Percentiles rank a stretch among this genome's conserved stretches.
Evolutionary conservation across 2,329 filamentous ascomycete genomes (phyloP).

Genomic region (Penicillium carneum): DNA sequence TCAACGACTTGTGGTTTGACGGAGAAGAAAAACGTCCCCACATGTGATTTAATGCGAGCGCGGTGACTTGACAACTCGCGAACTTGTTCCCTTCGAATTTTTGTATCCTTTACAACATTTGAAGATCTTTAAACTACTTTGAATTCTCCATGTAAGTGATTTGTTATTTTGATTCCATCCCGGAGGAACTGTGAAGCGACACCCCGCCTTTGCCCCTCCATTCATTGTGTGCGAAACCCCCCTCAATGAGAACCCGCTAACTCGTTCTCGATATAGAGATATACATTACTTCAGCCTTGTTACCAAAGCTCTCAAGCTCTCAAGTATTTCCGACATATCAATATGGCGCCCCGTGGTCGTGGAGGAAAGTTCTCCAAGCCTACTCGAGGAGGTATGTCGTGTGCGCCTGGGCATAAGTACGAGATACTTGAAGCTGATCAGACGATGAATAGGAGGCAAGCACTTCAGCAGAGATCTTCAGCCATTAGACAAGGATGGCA

Average conservation of each 20-base stretch:
- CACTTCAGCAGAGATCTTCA: conserved; percentile 91
- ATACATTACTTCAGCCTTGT: background rate
- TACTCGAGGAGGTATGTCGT: conserved; percentile 77
- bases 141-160: background rate
- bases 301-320: background rate
- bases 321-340: conserved; percentile 15
- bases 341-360: conserved; percentile 69
- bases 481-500: conserved; percentile 87
- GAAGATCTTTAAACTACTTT: background rate
- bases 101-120: background rate
- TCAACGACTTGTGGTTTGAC: conserved; percentile 12
- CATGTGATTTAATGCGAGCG: conserved; percentile 33
- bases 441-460: conserved; percentile 74
- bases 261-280: background rate
- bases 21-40: conserved; percentile 11
- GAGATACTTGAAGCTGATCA: conserved; percentile 14
- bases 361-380: conserved; percentile 95
- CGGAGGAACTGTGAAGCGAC: background rate
- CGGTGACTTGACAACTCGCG: conserved; percentile 26
- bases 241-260: conserved; percentile 1
- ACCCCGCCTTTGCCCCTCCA: conserved; percentile 33
- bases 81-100: background rate
- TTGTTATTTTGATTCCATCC: background rate
- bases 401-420: conserved; percentile 34
- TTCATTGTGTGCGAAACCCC: conserved; percentile 15